Evolutionary conservation across 1,284 basidiomycete species (phyloP).

Genomic region (Austroboletus novae-zelandiae): DNA sequence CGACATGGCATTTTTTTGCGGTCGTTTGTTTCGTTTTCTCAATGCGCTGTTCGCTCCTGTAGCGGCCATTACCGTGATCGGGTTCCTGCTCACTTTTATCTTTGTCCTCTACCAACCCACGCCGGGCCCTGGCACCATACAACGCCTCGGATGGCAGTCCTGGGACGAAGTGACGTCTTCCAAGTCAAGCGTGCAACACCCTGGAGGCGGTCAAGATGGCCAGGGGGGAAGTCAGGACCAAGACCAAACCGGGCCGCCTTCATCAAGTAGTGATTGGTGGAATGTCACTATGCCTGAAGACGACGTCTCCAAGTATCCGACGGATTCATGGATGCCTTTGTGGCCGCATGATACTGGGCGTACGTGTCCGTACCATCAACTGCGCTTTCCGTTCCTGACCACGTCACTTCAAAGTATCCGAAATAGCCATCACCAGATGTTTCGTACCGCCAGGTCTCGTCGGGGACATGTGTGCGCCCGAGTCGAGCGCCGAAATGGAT

Average conservation of each 20-base stretch:
- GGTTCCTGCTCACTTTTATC: constrained; percentile 67
- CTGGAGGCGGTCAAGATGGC: constrained; percentile 3
- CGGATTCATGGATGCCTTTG: constrained; percentile 81
- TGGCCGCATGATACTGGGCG: constrained; percentile 80
- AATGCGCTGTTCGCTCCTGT: constrained; percentile 55
- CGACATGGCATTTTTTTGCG: constrained; percentile 23
- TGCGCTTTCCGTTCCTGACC: constrained; percentile 4
- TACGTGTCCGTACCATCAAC: constrained; percentile 39
- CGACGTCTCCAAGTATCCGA: constrained; percentile 61
- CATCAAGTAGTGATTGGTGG: constrained; percentile 65
- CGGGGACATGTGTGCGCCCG: constrained; percentile 63
- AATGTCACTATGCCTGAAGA: constrained; percentile 47
- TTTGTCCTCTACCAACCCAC: constrained; percentile 77
- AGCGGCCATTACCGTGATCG: constrained; percentile 61
- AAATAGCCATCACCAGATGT: constrained; percentile 74
- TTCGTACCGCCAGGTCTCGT: constrained; percentile 58
- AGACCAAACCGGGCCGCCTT: neutral
- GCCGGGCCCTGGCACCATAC: constrained; percentile 64
- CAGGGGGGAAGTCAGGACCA: neutral
- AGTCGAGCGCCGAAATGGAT: constrained; percentile 69
- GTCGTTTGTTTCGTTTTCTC: constrained; percentile 41
- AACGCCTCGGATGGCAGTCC: constrained; percentile 87
- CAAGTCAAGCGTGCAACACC: constrained; percentile 5
- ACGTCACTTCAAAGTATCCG: constrained; percentile 55
- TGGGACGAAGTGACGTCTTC: constrained; percentile 64